A percentile compares a stretch with the other conserved stretches of the same genome.
Evolutionary conservation across 192 early-diverging fungal species (phyloP).

Genomic region (Chytriomyces confervae): DNA sequence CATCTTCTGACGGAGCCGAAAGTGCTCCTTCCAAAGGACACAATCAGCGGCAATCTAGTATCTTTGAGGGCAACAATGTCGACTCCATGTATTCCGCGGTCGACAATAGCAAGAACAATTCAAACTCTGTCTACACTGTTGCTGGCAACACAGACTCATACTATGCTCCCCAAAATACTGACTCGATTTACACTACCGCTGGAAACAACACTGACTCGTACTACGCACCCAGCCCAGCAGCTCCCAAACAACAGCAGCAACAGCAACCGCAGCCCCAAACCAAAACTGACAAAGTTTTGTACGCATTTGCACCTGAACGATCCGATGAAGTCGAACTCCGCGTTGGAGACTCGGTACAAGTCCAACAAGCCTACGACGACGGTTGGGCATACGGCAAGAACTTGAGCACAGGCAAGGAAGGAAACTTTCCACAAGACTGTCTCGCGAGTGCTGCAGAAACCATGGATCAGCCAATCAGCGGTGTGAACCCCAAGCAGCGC

Average conservation of each 20-base stretch:
- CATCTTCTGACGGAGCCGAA: neutral
- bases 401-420: too few relatives aligned
- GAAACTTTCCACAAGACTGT: too few relatives aligned
- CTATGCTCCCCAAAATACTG: neutral
- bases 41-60: conserved; percentile 16
- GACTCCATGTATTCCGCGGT: conserved; percentile 53
- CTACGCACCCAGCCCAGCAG: neutral
- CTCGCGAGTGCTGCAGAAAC: too few relatives aligned
- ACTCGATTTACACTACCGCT: neutral
- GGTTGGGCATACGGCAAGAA: too few relatives aligned
- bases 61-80: conserved; percentile 29
- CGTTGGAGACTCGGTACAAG: conserved; percentile 12
- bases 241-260: neutral
- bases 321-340: conserved; percentile 17
- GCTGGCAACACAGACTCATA: conserved; percentile 16
- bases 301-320: neutral
- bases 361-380: too few relatives aligned
- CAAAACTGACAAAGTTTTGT: neutral
- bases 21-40: neutral
- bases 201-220: conserved; percentile 20
- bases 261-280: neutral
- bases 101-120: conserved; percentile 23
- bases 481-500: too few relatives aligned
- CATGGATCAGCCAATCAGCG: too few relatives aligned
- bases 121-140: neutral